Conservation (phyloP, 345 rosid genomes). For the Salix caprea region DNA sequence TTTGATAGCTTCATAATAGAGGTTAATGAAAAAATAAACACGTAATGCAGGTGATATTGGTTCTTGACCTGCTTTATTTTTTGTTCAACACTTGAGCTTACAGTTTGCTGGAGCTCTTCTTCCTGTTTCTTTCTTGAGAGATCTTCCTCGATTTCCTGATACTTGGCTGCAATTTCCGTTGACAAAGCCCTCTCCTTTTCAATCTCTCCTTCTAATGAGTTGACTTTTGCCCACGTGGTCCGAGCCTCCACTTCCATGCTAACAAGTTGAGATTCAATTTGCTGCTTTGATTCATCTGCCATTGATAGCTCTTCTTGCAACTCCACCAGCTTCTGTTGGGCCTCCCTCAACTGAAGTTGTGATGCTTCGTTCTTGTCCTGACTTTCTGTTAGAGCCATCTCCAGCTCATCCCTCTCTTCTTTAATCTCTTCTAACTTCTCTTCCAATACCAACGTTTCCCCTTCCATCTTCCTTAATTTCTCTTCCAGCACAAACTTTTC, state of each 20-base stretch:
- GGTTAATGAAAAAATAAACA: not conserved
- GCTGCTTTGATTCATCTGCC: slow-evolving; percentile 43
- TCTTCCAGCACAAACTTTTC: slow-evolving; percentile 26
- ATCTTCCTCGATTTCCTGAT: slow-evolving; percentile 65
- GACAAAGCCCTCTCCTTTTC: slow-evolving; percentile 50
- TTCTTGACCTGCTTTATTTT: slow-evolving; percentile 71
- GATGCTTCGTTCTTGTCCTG: slow-evolving; percentile 30
- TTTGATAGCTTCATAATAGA: not conserved
- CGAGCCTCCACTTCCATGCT: slow-evolving; percentile 46
- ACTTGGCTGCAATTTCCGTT: slow-evolving; percentile 46
- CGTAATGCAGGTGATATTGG: not conserved
- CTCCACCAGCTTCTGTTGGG: slow-evolving; percentile 44
- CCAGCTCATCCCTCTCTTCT: slow-evolving; percentile 49
- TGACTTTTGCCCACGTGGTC: slow-evolving; percentile 43
- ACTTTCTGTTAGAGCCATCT: slow-evolving; percentile 44
- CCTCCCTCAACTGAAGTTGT: slow-evolving; percentile 45
- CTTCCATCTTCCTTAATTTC: slow-evolving; percentile 13
- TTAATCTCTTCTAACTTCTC: slow-evolving; percentile 37
- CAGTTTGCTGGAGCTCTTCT: slow-evolving; percentile 39
- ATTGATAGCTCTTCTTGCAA: slow-evolving; percentile 40
- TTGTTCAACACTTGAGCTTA: slow-evolving; percentile 36
- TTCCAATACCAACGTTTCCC: slow-evolving; percentile 35
- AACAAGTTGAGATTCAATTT: slow-evolving; percentile 52
- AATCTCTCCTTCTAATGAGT: slow-evolving; percentile 53
- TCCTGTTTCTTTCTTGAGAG: slow-evolving; percentile 45